These are phyloP conservation scores for Candida wancherniae DNA, from an alignment of 805 yeast species.

Conservation along the genomic window DNA sequence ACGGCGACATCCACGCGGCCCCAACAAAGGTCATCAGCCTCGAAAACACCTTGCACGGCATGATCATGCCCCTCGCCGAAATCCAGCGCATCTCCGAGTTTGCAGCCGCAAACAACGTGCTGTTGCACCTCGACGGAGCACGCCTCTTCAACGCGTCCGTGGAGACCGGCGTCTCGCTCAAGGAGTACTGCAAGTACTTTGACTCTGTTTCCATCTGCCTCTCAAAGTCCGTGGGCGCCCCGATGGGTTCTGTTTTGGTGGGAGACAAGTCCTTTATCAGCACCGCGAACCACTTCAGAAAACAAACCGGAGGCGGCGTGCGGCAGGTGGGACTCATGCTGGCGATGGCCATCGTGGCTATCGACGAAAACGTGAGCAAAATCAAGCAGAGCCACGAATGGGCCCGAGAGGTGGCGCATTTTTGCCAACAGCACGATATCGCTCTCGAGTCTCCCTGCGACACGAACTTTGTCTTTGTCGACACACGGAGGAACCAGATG, in stretches of 20 bases:
- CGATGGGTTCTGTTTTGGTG: constrained; percentile 84
- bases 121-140: constrained; percentile 91
- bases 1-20: constrained; percentile 81
- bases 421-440: constrained; percentile 51
- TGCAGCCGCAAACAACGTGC: constrained; percentile 55
- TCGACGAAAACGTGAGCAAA: constrained; percentile 66
- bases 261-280: constrained; percentile 55
- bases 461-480: constrained; percentile 79
- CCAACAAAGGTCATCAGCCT: constrained; percentile 82
- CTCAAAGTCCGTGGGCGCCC: constrained; percentile 89
- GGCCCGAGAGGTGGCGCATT: constrained; percentile 50
- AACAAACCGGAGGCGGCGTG: constrained; percentile 91
- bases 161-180: constrained; percentile 62
- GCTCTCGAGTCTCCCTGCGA: constrained; percentile 69
- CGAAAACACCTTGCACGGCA: constrained; percentile 87
- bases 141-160: constrained; percentile 87
- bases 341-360: constrained; percentile 74
- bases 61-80: constrained; percentile 75
- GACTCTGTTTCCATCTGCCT: constrained; percentile 89
- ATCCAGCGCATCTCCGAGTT: constrained; percentile 64
- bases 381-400: constrained; percentile 46
- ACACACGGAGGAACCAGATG: constrained; percentile 49
- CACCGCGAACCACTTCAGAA: constrained; percentile 79
- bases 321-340: constrained; percentile 83
- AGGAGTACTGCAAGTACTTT: constrained; percentile 68